Conservation (phyloP, 257 asterid genomes). For the Asclepias syriaca region DNA sequence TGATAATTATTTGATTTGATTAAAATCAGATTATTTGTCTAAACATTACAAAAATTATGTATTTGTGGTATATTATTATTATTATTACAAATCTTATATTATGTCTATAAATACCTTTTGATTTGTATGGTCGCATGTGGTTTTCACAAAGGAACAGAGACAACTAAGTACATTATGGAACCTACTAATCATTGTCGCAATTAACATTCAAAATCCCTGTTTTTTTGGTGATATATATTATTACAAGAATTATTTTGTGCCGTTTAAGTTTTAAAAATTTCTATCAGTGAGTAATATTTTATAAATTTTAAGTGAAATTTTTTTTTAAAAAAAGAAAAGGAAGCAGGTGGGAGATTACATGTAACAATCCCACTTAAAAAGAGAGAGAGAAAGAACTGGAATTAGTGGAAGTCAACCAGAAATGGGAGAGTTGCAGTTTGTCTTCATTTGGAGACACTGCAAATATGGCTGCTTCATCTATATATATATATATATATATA, state of each 20-base stretch:
- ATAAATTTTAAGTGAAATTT: too few species aligned
- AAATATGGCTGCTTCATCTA: background rate
- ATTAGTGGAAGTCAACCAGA: conserved; percentile 61
- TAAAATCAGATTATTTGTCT: background rate
- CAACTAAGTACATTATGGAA: background rate
- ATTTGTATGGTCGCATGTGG: background rate
- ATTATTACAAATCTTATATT: too few species aligned
- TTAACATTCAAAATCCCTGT: background rate
- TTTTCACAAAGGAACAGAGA: background rate
- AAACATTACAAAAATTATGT: background rate
- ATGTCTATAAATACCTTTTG: background rate
- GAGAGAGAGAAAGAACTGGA: background rate
- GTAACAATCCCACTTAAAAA: conserved; percentile 32
- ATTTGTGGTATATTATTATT: too few species aligned
- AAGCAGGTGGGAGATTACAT: conserved; percentile 3
- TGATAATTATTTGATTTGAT: too few species aligned
- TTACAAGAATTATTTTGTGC: too few species aligned
- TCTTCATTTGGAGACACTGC: background rate
- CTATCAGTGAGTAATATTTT: too few species aligned
- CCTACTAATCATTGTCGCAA: conserved; percentile 4
- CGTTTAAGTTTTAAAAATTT: too few species aligned
- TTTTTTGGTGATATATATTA: background rate
- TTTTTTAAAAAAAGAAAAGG: too few species aligned
- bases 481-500: too few species aligned
- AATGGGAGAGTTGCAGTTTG: conserved; percentile 7